Evolutionary conservation across 176 grass and related monocot species (phyloP).

Genomic region (Aegilops speltoides): DNA sequence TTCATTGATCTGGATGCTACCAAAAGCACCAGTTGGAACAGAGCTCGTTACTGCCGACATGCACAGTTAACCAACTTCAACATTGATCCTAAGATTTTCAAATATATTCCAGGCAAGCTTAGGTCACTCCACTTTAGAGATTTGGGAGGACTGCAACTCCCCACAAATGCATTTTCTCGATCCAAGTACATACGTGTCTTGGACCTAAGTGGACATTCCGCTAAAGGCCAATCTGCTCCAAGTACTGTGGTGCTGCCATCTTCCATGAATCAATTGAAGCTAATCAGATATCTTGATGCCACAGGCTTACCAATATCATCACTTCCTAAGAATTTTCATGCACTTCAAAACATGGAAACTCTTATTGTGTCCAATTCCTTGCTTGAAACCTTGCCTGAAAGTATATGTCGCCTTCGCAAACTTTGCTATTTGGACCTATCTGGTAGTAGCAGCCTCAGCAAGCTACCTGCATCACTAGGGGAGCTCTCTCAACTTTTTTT

Average conservation of each 20-base stretch:
- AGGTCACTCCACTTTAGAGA: background rate
- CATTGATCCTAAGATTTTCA: too few species aligned
- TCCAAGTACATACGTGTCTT: constrained; percentile 39
- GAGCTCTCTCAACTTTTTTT: background rate
- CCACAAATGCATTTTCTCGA: background rate
- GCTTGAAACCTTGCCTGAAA: constrained; percentile 34
- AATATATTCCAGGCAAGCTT: too few species aligned
- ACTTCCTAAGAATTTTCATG: background rate
- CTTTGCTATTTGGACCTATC: constrained; percentile 43
- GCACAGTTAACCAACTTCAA: too few species aligned
- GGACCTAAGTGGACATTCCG: constrained; percentile 30
- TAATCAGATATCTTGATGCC: constrained; percentile 38
- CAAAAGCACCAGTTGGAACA: background rate
- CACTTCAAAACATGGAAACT: constrained; percentile 30
- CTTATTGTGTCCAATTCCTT: constrained; percentile 31
- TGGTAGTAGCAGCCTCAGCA: background rate
- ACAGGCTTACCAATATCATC: background rate
- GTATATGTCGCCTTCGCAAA: constrained; percentile 16
- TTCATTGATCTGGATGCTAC: too few species aligned
- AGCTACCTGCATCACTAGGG: background rate
- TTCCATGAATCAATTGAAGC: constrained; percentile 11
- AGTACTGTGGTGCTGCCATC: background rate
- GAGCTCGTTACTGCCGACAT: constrained; percentile 6
- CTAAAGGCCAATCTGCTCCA: background rate
- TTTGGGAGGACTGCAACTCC: background rate